Evolutionary conservation across 2,329 filamentous ascomycete species (phyloP).

Genomic region (Aspergillus caelatus): DNA sequence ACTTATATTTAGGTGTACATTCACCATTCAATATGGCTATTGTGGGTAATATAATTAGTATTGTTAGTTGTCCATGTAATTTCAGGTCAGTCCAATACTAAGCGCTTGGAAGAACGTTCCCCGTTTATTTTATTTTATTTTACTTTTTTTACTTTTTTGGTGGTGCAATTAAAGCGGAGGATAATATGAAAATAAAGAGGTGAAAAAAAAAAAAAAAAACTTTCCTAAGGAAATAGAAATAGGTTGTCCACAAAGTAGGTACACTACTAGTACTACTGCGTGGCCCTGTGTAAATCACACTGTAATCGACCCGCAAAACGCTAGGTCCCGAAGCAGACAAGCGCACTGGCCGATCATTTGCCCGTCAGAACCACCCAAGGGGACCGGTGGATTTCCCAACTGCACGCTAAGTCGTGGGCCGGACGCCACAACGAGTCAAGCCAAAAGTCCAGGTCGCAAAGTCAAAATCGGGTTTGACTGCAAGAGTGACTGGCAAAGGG

Average conservation of each 20-base stretch:
- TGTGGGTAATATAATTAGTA: too few species aligned
- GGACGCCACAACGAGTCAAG: conserved; percentile 29
- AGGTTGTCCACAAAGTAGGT: neutral
- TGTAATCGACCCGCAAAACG: conserved; percentile 5
- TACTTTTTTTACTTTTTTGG: too few species aligned
- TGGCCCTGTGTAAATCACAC: conserved; percentile 6
- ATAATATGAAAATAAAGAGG: neutral
- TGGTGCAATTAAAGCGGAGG: neutral
- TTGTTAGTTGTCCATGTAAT: too few species aligned
- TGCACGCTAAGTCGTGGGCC: conserved; percentile 26
- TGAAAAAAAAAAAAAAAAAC: neutral
- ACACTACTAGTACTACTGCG: neutral
- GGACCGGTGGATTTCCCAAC: conserved; percentile 19
- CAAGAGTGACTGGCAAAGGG: neutral
- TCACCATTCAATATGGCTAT: too few species aligned
- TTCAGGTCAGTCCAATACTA: too few species aligned
- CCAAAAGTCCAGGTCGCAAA: conserved; percentile 18
- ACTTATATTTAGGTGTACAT: too few species aligned
- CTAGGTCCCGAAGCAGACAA: conserved; percentile 15
- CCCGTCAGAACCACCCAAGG: conserved; percentile 20
- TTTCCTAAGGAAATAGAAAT: neutral
- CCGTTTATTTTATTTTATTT: neutral
- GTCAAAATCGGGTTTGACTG: conserved; percentile 11
- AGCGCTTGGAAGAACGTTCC: too few species aligned
- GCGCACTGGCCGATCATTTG: conserved; percentile 23